These are phyloP conservation scores for Endoconidiophora laricicola DNA, from an alignment of 2,329 filamentous ascomycete genomes.

Conservation along the genomic window DNA sequence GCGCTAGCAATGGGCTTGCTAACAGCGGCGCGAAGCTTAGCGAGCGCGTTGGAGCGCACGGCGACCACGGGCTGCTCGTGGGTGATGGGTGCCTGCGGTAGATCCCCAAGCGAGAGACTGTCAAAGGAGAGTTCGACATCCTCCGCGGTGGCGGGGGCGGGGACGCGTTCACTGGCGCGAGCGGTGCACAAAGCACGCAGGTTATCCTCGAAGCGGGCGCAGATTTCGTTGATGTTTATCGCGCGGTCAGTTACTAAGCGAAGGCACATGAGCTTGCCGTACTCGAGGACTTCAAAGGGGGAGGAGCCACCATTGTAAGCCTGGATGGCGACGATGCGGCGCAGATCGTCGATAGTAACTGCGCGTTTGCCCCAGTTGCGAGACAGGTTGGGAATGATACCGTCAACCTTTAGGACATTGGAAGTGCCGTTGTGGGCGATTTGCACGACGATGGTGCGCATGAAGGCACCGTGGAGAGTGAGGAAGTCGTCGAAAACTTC, in stretches of 20 bases:
- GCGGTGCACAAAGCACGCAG: slow-evolving; percentile 29
- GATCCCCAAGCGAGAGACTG: slow-evolving; percentile 33
- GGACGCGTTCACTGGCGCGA: slow-evolving; percentile 16
- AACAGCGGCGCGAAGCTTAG: slow-evolving; percentile 15
- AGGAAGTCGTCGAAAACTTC: slow-evolving; percentile 41
- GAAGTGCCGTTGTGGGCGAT: slow-evolving; percentile 49
- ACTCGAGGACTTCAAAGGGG: slow-evolving; percentile 32
- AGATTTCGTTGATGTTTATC: slow-evolving; percentile 34
- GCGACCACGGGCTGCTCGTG: slow-evolving; percentile 22
- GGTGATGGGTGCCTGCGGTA: slow-evolving; percentile 23
- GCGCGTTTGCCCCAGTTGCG: slow-evolving; percentile 56
- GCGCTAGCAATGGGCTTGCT: slow-evolving; percentile 17
- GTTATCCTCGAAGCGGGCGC: slow-evolving; percentile 36
- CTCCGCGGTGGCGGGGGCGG: background rate
- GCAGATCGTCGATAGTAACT: slow-evolving; percentile 49
- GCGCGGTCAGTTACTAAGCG: slow-evolving; percentile 18
- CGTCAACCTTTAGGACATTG: slow-evolving; percentile 45
- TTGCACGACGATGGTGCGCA: slow-evolving; percentile 52
- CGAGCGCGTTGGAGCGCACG: slow-evolving; percentile 30
- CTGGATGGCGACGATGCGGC: slow-evolving; percentile 49
- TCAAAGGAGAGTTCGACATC: slow-evolving; percentile 31
- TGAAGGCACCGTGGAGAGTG: slow-evolving; percentile 47
- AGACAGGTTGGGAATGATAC: slow-evolving; percentile 45
- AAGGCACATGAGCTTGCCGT: slow-evolving; percentile 40
- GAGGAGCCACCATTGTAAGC: slow-evolving; percentile 16